These are phyloP conservation scores for Macrolepiota dolichaula DNA, from an alignment of 768 basidiomycete species.

Conservation along the genomic window DNA sequence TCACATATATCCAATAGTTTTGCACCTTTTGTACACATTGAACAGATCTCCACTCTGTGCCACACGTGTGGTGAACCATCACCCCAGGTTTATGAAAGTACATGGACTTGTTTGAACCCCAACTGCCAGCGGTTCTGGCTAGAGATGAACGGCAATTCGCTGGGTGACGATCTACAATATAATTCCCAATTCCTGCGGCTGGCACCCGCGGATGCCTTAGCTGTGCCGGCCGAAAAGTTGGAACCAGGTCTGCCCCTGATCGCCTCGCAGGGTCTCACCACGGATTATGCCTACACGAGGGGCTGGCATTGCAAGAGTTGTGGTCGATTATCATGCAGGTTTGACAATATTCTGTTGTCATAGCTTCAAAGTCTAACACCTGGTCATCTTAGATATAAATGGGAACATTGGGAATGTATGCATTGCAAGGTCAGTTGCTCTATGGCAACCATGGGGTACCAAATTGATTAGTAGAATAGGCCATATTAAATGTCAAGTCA, in stretches of 20 bases:
- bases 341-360: neutral
- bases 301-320: conserved; percentile 70
- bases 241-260: neutral
- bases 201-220: conserved; percentile 23
- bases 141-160: conserved; percentile 17
- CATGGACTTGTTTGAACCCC: conserved; percentile 65
- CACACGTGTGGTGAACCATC: conserved; percentile 38
- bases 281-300: conserved; percentile 52
- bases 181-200: conserved; percentile 40
- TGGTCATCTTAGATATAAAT: conserved; percentile 51
- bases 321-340: conserved; percentile 76
- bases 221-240: conserved; percentile 1
- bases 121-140: conserved; percentile 57
- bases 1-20: neutral
- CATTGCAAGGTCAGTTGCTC: conserved; percentile 45
- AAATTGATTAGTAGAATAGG: neutral
- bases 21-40: neutral
- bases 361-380: neutral
- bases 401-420: conserved; percentile 72
- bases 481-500: conserved; percentile 19
- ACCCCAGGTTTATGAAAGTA: conserved; percentile 49
- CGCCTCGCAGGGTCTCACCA: conserved; percentile 34
- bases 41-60: conserved; percentile 28
- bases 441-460: no score
- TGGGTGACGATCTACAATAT: conserved; percentile 42